Conservation (phyloP, 176 grass and related monocot species). For the Hsuehochloa calcarea region DNA sequence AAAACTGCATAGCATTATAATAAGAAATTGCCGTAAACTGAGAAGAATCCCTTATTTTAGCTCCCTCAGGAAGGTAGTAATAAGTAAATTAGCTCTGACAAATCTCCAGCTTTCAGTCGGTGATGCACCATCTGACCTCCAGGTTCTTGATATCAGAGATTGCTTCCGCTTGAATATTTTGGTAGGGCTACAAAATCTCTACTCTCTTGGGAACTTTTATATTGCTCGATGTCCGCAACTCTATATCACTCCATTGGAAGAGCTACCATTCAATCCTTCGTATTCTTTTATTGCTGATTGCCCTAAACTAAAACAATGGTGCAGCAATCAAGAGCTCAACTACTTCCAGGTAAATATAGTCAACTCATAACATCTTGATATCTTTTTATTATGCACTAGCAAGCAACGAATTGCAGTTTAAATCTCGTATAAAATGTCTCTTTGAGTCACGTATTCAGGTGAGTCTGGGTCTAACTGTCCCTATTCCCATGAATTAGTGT, state of each 20-base stretch:
- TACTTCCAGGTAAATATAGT: slow-evolving; percentile 31
- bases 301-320: slow-evolving; percentile 28
- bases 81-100: not conserved
- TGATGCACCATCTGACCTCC: not conserved
- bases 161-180: not conserved
- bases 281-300: slow-evolving; percentile 27
- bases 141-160: slow-evolving; percentile 8
- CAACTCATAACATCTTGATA: too few species aligned
- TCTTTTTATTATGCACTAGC: too few species aligned
- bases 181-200: not conserved
- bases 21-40: slow-evolving; percentile 30
- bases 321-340: slow-evolving; percentile 16
- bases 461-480: too few species aligned
- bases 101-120: slow-evolving; percentile 5
- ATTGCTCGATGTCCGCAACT: slow-evolving; percentile 18
- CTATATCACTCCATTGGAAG: not conserved
- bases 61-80: not conserved
- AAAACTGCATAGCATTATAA: slow-evolving; percentile 8
- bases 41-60: slow-evolving; percentile 8
- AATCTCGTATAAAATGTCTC: too few species aligned
- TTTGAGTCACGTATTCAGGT: too few species aligned
- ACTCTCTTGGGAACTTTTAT: slow-evolving; percentile 3
- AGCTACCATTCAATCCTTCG: not conserved
- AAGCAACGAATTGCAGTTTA: too few species aligned
- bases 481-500: too few species aligned